phyloP scores from a whole-genome alignment of 768 basidiomycete species.

The Suillus discolor region DNA sequence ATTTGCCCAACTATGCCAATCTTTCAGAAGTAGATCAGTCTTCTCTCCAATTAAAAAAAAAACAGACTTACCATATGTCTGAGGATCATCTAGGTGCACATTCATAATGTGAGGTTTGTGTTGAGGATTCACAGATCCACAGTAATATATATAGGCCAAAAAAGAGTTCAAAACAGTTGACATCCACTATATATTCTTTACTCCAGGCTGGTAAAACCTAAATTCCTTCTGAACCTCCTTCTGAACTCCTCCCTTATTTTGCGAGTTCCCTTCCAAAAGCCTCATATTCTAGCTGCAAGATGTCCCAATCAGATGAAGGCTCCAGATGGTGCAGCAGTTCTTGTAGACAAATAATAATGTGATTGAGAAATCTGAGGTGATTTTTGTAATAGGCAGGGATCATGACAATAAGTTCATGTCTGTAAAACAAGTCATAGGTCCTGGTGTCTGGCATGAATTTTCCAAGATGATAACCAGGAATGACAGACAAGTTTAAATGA shows the following conservation, averaged over 20 bases:
- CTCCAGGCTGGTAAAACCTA: neutral
- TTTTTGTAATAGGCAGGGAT: neutral
- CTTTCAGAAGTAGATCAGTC: too few relatives aligned
- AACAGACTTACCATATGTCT: neutral
- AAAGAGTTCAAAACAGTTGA: neutral
- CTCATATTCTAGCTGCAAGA: neutral
- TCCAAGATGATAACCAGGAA: neutral
- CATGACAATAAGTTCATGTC: neutral
- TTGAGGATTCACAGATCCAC: neutral
- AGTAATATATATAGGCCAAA: neutral
- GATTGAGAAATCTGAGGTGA: neutral
- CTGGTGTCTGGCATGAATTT: neutral
- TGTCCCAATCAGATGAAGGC: neutral
- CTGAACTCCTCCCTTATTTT: neutral
- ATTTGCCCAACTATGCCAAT: too few relatives aligned
- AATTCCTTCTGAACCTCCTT: neutral
- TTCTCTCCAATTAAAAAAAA: too few relatives aligned
- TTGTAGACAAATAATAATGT: neutral
- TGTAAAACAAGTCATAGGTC: neutral
- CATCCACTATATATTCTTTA: neutral
- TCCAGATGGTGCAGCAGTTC: neutral
- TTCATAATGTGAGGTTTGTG: neutral
- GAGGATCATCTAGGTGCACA: neutral
- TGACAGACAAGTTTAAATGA: neutral
- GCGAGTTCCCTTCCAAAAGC: neutral